These are phyloP conservation scores for Zygosaccharomyces pseudobailii DNA, from an alignment of 1,139 yeast genomes.

Conservation along the genomic window DNA sequence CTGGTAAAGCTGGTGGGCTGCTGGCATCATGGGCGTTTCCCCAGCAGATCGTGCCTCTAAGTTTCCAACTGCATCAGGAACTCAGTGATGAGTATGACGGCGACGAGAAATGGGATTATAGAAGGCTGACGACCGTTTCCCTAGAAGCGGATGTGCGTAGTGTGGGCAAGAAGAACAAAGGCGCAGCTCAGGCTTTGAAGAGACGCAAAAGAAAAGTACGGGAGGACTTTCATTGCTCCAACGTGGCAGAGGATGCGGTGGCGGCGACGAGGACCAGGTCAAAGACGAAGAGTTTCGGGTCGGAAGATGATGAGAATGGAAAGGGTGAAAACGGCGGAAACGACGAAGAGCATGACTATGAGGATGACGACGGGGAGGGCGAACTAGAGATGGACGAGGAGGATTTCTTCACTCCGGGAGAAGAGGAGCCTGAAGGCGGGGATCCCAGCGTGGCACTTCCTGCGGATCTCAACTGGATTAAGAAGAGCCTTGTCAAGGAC, in stretches of 20 bases:
- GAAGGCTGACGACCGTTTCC: constrained; percentile 81
- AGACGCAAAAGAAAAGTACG: constrained; percentile 2
- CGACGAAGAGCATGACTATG: constrained; percentile 7
- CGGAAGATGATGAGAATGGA: not conserved
- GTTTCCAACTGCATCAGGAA: constrained; percentile 81
- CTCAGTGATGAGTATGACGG: constrained; percentile 77
- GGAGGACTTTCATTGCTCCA: constrained; percentile 2
- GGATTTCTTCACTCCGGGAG: constrained; percentile 5
- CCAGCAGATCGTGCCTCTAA: constrained; percentile 83
- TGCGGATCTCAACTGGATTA: constrained; percentile 75
- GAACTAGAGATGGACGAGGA: constrained; percentile 12
- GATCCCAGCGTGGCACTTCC: constrained; percentile 45
- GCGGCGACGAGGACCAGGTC: constrained; percentile 1
- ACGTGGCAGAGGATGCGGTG: not conserved
- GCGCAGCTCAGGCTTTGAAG: constrained; percentile 3
- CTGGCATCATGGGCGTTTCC: constrained; percentile 97
- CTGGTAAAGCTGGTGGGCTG: constrained; percentile 96
- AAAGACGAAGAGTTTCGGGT: not conserved
- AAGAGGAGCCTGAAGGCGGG: constrained; percentile 9
- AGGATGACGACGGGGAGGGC: constrained; percentile 5
- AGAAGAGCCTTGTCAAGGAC: constrained; percentile 55
- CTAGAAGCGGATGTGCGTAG: constrained; percentile 72
- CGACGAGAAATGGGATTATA: constrained; percentile 83
- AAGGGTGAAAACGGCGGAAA: not conserved
- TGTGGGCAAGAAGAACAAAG: constrained; percentile 15